These are phyloP conservation scores for Cytospora chrysosperma DNA, from an alignment of 2,329 filamentous ascomycete species.

Conservation along the genomic window DNA sequence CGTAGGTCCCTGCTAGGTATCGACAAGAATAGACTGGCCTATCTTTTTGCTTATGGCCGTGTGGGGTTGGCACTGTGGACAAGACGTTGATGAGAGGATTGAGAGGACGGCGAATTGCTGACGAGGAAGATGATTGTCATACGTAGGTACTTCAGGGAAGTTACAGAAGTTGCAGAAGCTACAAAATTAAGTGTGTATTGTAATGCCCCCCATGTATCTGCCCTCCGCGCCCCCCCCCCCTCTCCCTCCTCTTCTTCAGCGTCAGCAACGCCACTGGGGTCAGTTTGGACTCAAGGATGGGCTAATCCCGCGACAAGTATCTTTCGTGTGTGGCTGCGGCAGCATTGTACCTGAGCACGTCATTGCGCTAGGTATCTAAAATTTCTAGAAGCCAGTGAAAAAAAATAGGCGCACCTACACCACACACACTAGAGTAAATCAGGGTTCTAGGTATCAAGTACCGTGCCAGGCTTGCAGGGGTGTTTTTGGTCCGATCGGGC, in stretches of 20 bases:
- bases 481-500: conserved; percentile 15
- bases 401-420: background rate
- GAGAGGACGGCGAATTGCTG: background rate
- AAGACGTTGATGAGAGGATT: background rate
- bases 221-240: no score
- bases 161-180: no score
- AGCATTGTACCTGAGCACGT: conserved; percentile 23
- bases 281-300: background rate
- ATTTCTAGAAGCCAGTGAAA: conserved; percentile 11
- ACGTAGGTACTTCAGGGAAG: no score
- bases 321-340: background rate
- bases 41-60: background rate
- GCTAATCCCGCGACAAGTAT: conserved; percentile 11
- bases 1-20: conserved; percentile 11
- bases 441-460: background rate
- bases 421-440: no score
- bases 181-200: background rate
- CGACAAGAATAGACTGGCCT: background rate
- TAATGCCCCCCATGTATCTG: background rate
- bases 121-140: background rate
- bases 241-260: no score
- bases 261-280: no score
- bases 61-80: conserved; percentile 14
- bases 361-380: conserved; percentile 19
- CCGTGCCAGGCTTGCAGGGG: background rate